Percentiles rank a stretch among this genome's conserved stretches.
Conservation (phyloP, 441 rosid genomes). For the Macaranga tanarius region DNA sequence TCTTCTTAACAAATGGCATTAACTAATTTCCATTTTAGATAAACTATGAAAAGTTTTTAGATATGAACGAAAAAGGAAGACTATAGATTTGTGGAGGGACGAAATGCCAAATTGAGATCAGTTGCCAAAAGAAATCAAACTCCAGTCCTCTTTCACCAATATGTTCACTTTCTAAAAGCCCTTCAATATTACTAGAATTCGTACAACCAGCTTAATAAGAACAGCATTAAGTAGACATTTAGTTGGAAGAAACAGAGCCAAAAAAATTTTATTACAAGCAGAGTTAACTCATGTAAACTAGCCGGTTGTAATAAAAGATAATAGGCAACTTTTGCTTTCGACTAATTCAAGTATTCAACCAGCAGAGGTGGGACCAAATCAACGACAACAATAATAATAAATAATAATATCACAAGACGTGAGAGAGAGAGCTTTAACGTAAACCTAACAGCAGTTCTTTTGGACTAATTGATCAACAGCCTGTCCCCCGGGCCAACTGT, state of each 20-base stretch:
- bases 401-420: background rate
- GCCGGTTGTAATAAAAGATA: too few relatives aligned
- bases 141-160: background rate
- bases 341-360: too few relatives aligned
- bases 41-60: background rate
- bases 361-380: background rate
- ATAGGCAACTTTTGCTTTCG: too few relatives aligned
- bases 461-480: slow-evolving; percentile 6
- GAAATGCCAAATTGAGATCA: background rate
- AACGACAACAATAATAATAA: background rate
- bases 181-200: too few relatives aligned
- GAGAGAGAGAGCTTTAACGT: background rate
- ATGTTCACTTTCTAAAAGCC: background rate
- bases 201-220: background rate
- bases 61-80: background rate
- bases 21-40: background rate
- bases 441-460: slow-evolving; percentile 7
- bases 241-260: too few relatives aligned
- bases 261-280: too few relatives aligned
- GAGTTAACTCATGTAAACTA: too few relatives aligned
- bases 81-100: background rate
- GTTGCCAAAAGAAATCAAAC: too few relatives aligned
- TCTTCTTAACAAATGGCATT: too few relatives aligned
- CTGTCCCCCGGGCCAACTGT: slow-evolving; percentile 13
- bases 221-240: too few relatives aligned